Conservation (phyloP, 2,329 filamentous ascomycete genomes). For the Stagonosporopsis tanaceti region DNA sequence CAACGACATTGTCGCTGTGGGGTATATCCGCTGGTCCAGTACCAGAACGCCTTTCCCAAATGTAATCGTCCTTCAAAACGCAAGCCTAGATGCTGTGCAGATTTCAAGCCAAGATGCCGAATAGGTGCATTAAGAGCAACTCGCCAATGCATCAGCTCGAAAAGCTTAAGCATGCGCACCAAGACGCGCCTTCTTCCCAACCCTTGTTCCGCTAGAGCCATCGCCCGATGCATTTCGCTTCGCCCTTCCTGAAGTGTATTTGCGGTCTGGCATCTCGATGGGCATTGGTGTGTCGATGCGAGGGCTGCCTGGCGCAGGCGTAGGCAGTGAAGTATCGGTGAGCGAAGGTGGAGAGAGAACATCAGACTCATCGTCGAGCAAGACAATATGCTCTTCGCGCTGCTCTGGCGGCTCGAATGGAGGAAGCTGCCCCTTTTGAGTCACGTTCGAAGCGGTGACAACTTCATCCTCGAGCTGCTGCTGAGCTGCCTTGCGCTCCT, state of each 20-base stretch:
- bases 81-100: background rate
- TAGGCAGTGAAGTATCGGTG: slow-evolving; percentile 37
- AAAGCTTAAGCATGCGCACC: slow-evolving; percentile 13
- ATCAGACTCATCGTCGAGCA: slow-evolving; percentile 25
- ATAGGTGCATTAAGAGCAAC: background rate
- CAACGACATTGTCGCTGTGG: slow-evolving; percentile 2
- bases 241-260: background rate
- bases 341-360: slow-evolving; percentile 33
- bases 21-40: slow-evolving; percentile 4
- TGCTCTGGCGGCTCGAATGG: slow-evolving; percentile 1
- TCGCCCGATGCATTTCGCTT: slow-evolving; percentile 17
- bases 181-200: slow-evolving; percentile 27
- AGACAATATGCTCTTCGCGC: slow-evolving; percentile 4
- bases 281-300: slow-evolving; percentile 34
- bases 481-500: slow-evolving; percentile 27
- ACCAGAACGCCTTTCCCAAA: background rate
- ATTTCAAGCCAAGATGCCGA: background rate
- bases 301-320: slow-evolving; percentile 32
- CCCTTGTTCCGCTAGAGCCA: slow-evolving; percentile 7
- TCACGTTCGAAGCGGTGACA: background rate
- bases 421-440: background rate
- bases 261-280: slow-evolving; percentile 1
- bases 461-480: slow-evolving; percentile 24
- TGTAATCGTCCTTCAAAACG: background rate
- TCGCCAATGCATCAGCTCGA: slow-evolving; percentile 6